These are phyloP conservation scores for Rhododendron molle DNA, from an alignment of 148 eudicot genomes.

Conservation along the genomic window DNA sequence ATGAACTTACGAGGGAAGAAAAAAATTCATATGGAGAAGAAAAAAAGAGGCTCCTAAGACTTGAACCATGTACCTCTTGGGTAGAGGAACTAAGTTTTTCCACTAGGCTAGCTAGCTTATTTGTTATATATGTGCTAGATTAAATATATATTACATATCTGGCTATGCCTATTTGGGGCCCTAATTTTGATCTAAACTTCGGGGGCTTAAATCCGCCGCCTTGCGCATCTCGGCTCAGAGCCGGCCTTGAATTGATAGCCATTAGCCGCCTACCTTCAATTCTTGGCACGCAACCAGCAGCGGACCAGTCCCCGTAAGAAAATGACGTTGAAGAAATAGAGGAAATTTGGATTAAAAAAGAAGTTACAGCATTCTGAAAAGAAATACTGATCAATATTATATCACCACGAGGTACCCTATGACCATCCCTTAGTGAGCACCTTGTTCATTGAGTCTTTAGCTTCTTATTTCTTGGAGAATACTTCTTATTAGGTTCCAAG, in stretches of 20 bases:
- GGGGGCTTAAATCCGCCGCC: too few relatives aligned
- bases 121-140: too few relatives aligned
- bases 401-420: not conserved
- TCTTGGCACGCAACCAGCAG: not conserved
- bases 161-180: too few relatives aligned
- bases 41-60: too few relatives aligned
- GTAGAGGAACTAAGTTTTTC: too few relatives aligned
- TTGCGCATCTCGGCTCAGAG: too few relatives aligned
- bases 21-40: too few relatives aligned
- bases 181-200: too few relatives aligned
- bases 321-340: not conserved
- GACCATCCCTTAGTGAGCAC: not conserved
- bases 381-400: not conserved
- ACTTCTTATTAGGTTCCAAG: not conserved
- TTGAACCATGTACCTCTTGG: too few relatives aligned
- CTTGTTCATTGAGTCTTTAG: not conserved
- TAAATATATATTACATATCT: too few relatives aligned
- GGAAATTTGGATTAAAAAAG: not conserved
- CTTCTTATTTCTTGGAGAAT: not conserved
- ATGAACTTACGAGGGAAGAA: too few relatives aligned
- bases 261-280: not conserved
- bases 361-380: not conserved
- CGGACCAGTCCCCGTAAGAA: not conserved
- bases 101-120: too few relatives aligned
- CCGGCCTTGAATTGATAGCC: not conserved